Conservation (phyloP, 2,329 filamentous ascomycete genomes). For the Pyrenophora seminiperda region DNA sequence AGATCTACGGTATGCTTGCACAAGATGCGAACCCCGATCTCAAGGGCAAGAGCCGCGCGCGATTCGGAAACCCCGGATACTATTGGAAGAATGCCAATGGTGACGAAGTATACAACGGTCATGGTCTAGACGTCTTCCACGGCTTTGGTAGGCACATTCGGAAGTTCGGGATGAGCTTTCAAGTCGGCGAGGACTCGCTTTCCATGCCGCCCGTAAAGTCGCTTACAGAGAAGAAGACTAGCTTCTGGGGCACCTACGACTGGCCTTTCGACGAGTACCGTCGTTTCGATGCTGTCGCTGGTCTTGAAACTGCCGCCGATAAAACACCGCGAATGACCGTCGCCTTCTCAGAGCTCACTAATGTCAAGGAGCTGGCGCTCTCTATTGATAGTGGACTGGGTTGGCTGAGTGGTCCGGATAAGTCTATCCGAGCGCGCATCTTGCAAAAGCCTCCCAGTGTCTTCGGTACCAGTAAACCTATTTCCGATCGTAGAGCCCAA, state of each 20-base stretch:
- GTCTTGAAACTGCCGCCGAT: conserved; percentile 67
- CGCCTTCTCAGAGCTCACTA: conserved; percentile 62
- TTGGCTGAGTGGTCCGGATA: conserved; percentile 68
- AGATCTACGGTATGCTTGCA: conserved; percentile 63
- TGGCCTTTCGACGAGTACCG: conserved; percentile 67
- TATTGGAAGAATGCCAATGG: conserved; percentile 52
- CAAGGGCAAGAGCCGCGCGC: conserved; percentile 45
- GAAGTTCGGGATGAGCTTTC: conserved; percentile 70
- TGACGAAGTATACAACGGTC: conserved; percentile 58
- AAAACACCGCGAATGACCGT: conserved; percentile 65
- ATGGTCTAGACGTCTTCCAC: conserved; percentile 66
- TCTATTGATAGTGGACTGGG: conserved; percentile 71
- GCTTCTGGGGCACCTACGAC: conserved; percentile 68
- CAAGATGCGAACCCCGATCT: conserved; percentile 43
- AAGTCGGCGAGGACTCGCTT: conserved; percentile 63
- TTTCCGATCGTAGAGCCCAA: conserved; percentile 47
- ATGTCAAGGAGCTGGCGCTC: conserved; percentile 67
- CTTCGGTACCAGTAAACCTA: conserved; percentile 52
- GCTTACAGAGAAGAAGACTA: conserved; percentile 58
- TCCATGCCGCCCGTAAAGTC: conserved; percentile 61
- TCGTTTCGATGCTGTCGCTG: conserved; percentile 64
- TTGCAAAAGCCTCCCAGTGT: conserved; percentile 52
- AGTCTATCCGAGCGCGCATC: conserved; percentile 55
- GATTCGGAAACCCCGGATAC: conserved; percentile 33
- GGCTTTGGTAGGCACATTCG: conserved; percentile 65